Evolutionary conservation across 129 eudicot species (phyloP).

Genomic region (Tanacetum coccineum): DNA sequence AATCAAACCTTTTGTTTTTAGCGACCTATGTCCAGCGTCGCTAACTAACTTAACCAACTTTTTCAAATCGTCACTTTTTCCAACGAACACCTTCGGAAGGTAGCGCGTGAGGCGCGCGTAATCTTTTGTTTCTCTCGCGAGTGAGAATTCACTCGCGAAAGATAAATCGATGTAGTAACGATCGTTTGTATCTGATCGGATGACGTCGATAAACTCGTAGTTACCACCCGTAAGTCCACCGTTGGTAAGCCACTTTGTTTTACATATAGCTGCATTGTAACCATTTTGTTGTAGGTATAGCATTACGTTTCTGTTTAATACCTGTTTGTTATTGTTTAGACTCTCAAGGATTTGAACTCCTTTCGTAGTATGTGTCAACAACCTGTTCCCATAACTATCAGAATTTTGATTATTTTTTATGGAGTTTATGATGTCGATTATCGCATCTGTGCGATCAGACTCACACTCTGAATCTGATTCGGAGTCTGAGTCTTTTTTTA

Average conservation of each 20-base stretch:
- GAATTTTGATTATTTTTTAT: constrained; percentile 10
- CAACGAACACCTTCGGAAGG: constrained; percentile 57
- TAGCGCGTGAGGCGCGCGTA: constrained; percentile 27
- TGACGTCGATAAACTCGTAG: constrained; percentile 80
- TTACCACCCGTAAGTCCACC: constrained; percentile 71
- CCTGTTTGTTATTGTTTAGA: constrained; percentile 26
- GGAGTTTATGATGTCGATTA: constrained; percentile 13
- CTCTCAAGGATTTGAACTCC: constrained; percentile 39
- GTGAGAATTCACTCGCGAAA: constrained; percentile 60
- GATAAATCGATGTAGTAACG: constrained; percentile 60
- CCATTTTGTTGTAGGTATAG: constrained; percentile 47
- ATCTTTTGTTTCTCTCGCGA: constrained; percentile 61
- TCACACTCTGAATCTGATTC: constrained; percentile 27
- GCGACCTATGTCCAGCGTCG: constrained; percentile 48
- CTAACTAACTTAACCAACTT: constrained; percentile 44
- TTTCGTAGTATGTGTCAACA: constrained; percentile 31
- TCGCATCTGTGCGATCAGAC: constrained; percentile 29
- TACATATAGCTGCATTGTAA: constrained; percentile 78
- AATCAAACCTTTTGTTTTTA: constrained; percentile 48
- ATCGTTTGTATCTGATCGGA: constrained; percentile 25
- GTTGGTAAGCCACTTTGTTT: constrained; percentile 58
- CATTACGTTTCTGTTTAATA: constrained; percentile 52
- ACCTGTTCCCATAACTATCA: constrained; percentile 40
- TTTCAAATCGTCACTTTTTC: constrained; percentile 50
- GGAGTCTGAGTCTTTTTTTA: constrained; percentile 26